Base-by-base conservation (phyloP, 1,139 yeast genomes). In the Protomyces gravidus region DNA sequence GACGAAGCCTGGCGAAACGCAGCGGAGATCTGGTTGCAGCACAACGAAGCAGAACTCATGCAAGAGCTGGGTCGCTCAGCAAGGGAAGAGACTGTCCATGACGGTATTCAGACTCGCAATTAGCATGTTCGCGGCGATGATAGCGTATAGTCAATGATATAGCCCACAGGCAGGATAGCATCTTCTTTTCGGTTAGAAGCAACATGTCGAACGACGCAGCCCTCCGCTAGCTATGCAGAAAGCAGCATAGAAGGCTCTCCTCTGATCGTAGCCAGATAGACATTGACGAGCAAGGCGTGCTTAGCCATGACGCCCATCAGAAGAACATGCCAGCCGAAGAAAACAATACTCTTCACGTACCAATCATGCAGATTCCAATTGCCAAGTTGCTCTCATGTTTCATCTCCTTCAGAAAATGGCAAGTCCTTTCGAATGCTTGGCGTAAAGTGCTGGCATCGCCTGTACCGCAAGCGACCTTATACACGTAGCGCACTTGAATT, bases 21-120 rank as follows among this genome's bases (percentile, higher is more conserved):
- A 89, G 72, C 89, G 90, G 69, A 86, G 89, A 68, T 89, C 86
- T 15, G 97, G 97, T 70, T 97, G 79, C 72, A 86, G 89, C 1
- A 87, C 76, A n/a, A 88, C 96, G 65, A 90, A 76, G 28, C 86
- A 67, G 1, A 81, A 66, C 47, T 89, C 85, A 7, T 95, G 56
- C 94, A 1, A 79, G 55, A 66, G 85, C 78, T 45, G 79, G 2
- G 33, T 79, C 13, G 86, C 79, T 2, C 75, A 73, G 27, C 80
- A 69, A 69, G 77, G 73, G 1, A 85, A 73, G 11, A 86, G 65
- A 45, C 86, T 71, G 1, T 84, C 64, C 7, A 95, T 95, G 63
- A 88, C 82, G 4, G 76, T 55, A 3, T 84, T 68, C 0, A 95
- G 85, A 11, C 80, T 74, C 0, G 65, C 66, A 50, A 68, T 63